Conservation (phyloP, 2,329 filamentous ascomycete genomes). For the Escovopsis sp. region DNA sequence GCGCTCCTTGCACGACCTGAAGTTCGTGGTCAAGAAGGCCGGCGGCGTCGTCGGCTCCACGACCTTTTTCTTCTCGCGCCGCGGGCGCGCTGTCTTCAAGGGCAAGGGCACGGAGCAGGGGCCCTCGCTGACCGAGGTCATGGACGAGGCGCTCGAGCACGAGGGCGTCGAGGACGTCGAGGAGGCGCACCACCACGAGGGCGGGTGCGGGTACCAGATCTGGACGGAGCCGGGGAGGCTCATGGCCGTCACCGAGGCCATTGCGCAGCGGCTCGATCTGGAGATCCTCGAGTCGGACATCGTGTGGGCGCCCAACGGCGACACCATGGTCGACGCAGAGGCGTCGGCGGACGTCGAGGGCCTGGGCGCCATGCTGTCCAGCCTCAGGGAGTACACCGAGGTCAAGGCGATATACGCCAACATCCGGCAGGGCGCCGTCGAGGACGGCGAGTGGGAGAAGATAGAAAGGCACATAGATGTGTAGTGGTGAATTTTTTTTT, state of each 20-base stretch:
- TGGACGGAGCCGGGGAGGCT: slow-evolving; percentile 23
- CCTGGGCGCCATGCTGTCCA: slow-evolving; percentile 44
- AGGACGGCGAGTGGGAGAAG: slow-evolving; percentile 38
- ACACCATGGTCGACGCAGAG: slow-evolving; percentile 54
- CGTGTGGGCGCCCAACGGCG: slow-evolving; percentile 70
- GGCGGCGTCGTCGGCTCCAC: slow-evolving; percentile 60
- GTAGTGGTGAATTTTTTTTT: slow-evolving; percentile 10
- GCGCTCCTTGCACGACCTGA: slow-evolving; percentile 59
- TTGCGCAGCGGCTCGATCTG: slow-evolving; percentile 50
- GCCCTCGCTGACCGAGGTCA: slow-evolving; percentile 53
- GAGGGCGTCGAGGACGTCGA: slow-evolving; percentile 66
- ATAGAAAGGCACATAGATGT: slow-evolving; percentile 39
- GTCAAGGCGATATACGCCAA: slow-evolving; percentile 75
- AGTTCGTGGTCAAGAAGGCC: slow-evolving; percentile 52
- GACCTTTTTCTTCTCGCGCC: slow-evolving; percentile 71
- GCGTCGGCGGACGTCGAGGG: slow-evolving; percentile 34
- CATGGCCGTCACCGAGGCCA: slow-evolving; percentile 22
- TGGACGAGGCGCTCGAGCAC: slow-evolving; percentile 65
- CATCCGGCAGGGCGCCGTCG: slow-evolving; percentile 32
- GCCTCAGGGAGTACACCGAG: slow-evolving; percentile 51
- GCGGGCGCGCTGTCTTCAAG: slow-evolving; percentile 60
- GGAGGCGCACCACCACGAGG: slow-evolving; percentile 46
- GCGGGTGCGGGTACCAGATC: slow-evolving; percentile 47
- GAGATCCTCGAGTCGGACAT: slow-evolving; percentile 65
- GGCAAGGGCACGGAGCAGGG: slow-evolving; percentile 14